Percentiles rank a stretch among this genome's conserved stretches.
phyloP scores from a whole-genome alignment of 2,329 filamentous ascomycete species.

The Aureobasidium melanogenum region DNA sequence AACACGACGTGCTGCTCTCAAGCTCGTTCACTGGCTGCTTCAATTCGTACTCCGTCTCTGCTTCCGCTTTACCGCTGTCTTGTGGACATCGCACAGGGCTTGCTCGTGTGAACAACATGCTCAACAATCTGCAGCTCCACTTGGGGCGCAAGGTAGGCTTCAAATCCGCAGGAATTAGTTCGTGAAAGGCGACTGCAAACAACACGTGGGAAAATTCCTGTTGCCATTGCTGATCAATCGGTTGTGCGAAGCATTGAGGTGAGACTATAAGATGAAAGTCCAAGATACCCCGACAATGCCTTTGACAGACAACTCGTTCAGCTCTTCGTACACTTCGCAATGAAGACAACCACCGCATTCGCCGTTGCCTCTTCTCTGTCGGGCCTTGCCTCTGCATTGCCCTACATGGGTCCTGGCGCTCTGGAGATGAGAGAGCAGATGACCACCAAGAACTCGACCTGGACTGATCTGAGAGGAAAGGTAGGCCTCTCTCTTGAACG shows the following conservation, averaged over 20 bases:
- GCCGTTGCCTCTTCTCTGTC: background rate
- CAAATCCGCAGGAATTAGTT: background rate
- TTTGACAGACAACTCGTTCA: background rate
- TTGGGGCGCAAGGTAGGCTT: background rate
- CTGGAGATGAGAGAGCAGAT: background rate
- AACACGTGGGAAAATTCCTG: background rate
- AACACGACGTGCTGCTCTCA: background rate
- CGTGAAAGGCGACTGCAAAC: background rate
- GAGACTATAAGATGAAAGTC: background rate
- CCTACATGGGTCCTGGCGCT: background rate
- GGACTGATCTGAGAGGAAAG: slow-evolving; percentile 8
- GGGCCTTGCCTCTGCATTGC: background rate
- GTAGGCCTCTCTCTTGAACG: background rate
- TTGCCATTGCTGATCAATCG: background rate
- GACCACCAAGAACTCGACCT: background rate
- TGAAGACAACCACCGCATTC: slow-evolving; percentile 3
- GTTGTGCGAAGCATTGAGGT: too few relatives aligned
- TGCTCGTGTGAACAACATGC: background rate
- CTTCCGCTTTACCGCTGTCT: background rate
- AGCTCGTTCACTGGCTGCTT: background rate
- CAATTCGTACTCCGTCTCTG: background rate
- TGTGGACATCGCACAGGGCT: background rate
- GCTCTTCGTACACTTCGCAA: background rate
- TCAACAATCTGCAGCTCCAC: background rate
- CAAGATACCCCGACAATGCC: background rate